A percentile compares a stretch with the other conserved stretches of the same genome.
Evolutionary conservation across 495 filamentous ascomycete genomes (phyloP).

Genomic region (Penicillium goetzii): DNA sequence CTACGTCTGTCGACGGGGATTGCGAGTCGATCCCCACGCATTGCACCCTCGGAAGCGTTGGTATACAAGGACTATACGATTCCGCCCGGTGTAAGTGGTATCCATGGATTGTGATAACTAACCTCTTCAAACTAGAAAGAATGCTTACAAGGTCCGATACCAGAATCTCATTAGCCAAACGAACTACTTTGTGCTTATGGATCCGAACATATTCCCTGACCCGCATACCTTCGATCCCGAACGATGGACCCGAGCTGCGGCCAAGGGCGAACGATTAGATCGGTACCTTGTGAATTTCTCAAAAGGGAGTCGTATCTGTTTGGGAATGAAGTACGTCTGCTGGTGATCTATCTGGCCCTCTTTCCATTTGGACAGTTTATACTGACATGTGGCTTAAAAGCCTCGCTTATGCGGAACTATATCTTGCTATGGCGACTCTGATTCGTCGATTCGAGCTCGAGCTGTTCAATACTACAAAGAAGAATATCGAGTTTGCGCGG

Average conservation of each 20-base stretch:
- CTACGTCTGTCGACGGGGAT: constrained; percentile 51
- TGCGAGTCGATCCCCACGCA: constrained; percentile 41
- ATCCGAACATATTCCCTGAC: constrained; percentile 53
- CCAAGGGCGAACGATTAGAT: constrained; percentile 36
- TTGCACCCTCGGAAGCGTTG: constrained; percentile 46
- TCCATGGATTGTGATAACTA: constrained; percentile 12
- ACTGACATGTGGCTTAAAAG: constrained; percentile 24
- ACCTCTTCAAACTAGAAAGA: not conserved
- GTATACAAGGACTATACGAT: constrained; percentile 45
- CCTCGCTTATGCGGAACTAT: constrained; percentile 51
- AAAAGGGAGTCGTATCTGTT: constrained; percentile 47
- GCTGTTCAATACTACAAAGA: constrained; percentile 36
- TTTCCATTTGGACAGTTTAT: not conserved
- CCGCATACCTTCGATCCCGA: constrained; percentile 53
- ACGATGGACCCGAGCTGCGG: constrained; percentile 49
- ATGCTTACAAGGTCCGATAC: constrained; percentile 1
- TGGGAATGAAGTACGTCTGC: constrained; percentile 43
- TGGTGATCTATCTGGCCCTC: not conserved
- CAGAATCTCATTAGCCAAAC: constrained; percentile 52
- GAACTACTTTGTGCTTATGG: constrained; percentile 47
- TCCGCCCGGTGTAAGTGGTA: constrained; percentile 34
- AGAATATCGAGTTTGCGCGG: constrained; percentile 34
- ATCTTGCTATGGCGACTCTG: constrained; percentile 40
- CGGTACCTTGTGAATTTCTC: constrained; percentile 46
- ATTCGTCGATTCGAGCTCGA: constrained; percentile 46